Base-by-base conservation (phyloP, 2,329 filamentous ascomycete species). In the Blastomyces gilchristii region DNA sequence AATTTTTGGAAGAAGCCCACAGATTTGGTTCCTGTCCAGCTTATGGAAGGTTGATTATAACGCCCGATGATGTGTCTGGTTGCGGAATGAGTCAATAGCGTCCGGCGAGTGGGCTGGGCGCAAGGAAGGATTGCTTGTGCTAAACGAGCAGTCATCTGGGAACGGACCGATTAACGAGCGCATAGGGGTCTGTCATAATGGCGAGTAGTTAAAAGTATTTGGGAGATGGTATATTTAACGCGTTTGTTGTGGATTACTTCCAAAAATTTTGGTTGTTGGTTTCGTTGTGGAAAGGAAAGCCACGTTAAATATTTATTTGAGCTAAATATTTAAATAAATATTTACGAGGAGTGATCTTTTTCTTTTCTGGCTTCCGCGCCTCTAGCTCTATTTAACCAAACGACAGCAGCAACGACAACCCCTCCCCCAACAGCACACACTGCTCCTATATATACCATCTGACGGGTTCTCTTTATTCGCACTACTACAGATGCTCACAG, bases 401-500 rank as follows among this genome's bases (percentile, higher is more conserved):
- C 41, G 25, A 59, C 43, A 47, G 39, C 39, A 59, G 25, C 39
- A 16, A 28, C 56, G 22, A 58, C 56, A 45, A 22, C 53, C 31
- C 31, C 31, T 14, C 37, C 37, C 25, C 5, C 58, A 47, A 25
- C 58, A 59, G 6, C 58, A 37, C 41, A 8, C 37, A 47, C 58
- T 49, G 7, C 28, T 37, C 8, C 16, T 45, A 7, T 47, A 49
- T 49, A 49, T 34, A 34, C 16, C n/a, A 49, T 49, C 45, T 16
- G 3, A 18, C 28, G 18, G 11, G 7, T 22, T 37, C 28, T 47
- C 12, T 39, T 28, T 59, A 4, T 22, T 37, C 45, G 45, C 41
- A 16, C 39, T 37, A 18, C 49, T 61, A 43, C 57, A 56, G 39
- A 61, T 61, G 57, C 65, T 63, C 62, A 62, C 61, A 58, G 31